Evolutionary conservation across 139 green algal genomes (phyloP).

Genomic region (Zygnema circumcarinatum): DNA sequence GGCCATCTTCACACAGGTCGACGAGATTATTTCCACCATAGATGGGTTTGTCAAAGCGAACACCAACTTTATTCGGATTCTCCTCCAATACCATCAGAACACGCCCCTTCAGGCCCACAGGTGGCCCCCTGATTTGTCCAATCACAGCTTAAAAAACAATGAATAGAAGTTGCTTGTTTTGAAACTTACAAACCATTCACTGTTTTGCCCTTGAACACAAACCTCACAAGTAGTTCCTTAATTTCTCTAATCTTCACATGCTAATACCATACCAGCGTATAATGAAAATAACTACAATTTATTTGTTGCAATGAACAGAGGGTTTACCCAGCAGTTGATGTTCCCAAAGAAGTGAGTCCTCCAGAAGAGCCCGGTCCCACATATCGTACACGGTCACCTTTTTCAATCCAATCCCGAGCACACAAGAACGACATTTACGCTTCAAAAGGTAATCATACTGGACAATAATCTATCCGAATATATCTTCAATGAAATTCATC

Average conservation of each 20-base stretch:
- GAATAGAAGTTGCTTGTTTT: slow-evolving; percentile 3
- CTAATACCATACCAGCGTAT: too few relatives aligned
- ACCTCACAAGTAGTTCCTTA: not conserved
- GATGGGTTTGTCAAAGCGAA: slow-evolving; percentile 60
- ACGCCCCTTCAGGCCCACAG: slow-evolving; percentile 47
- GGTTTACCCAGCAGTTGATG: slow-evolving; percentile 4
- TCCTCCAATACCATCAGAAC: slow-evolving; percentile 64
- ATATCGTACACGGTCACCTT: slow-evolving; percentile 26
- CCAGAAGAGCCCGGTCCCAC: not conserved
- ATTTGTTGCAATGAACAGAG: too few relatives aligned
- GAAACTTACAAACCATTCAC: not conserved
- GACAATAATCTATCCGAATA: too few relatives aligned
- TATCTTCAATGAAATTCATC: too few relatives aligned
- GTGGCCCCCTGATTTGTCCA: slow-evolving; percentile 20
- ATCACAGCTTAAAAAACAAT: slow-evolving; percentile 27
- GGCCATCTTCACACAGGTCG: slow-evolving; percentile 61
- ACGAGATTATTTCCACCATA: slow-evolving; percentile 65
- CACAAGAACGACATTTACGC: not conserved
- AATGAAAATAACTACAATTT: too few relatives aligned
- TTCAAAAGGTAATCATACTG: not conserved
- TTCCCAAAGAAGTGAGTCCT: not conserved
- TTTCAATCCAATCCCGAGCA: not conserved
- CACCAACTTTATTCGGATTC: slow-evolving; percentile 63
- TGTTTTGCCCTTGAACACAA: not conserved
- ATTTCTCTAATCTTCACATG: too few relatives aligned